Base-by-base conservation (phyloP, 2,329 filamentous ascomycete genomes). In the Monilinia aucupariae region DNA sequence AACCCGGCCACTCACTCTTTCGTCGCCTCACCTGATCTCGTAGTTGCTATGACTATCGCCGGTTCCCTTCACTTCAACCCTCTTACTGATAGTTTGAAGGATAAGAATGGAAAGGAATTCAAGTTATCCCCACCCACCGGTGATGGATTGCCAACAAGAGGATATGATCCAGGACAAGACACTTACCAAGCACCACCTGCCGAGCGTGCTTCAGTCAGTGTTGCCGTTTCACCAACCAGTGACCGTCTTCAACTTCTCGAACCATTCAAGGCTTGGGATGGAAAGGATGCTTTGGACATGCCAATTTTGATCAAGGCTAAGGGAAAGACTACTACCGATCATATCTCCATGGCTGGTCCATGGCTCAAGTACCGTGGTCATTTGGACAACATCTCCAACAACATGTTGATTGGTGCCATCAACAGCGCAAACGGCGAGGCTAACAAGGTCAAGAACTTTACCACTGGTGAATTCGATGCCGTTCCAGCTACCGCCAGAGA, bases 311-410 rank as follows among this genome's bases (percentile, higher is more conserved):
- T 97, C 85, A 99, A 99, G 87, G 85, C 88, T 68, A 79, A 94
- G 79, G 93, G 93, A 78, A 97, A 97, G 87, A 96, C 92, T 69
- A 97, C 92, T 68, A 96, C 92, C 68, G 92, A 96, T 76, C 92
- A 96, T 81, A 96, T 96, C 79, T 96, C 92, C 67, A 96, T 96
- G 91, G 92, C 92, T 70, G 92, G 92, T 70, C 92, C 92, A 67
- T 96, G 92, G 92, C 83, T 97, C 78, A 97, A 97, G 85, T 97
- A 97, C 86, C 91, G 93, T 85, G 93, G 93, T 67, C 93, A 97
- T 77, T 84, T 97, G 74, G 93, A 97, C 86, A 97, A 97, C 85
- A 97, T 97, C 81, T 97, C 92, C 76, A 97, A 97, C 87, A 97
- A 97, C 85, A 96, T 97, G 91, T 80, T 97, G 77, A 97, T 97